Evolutionary conservation across 169 alveolate species (phyloP).

Genomic region (Babesia ovis): DNA sequence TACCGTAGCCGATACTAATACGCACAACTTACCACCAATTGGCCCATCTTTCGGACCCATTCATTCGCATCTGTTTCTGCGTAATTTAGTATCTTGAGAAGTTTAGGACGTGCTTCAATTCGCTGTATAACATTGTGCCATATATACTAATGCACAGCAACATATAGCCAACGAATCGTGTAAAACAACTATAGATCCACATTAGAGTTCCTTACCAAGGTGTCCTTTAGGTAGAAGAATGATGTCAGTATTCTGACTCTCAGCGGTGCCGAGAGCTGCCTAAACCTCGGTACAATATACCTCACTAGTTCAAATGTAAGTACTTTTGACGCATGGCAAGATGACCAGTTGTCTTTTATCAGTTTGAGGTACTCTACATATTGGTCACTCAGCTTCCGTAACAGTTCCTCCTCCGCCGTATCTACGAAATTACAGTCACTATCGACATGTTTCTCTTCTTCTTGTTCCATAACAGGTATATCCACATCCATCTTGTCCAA

Average conservation of each 20-base stretch:
- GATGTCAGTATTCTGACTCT: slow-evolving; percentile 81
- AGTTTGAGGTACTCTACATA: slow-evolving; percentile 69
- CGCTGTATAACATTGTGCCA: slow-evolving; percentile 12
- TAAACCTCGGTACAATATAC: slow-evolving; percentile 78
- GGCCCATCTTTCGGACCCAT: slow-evolving; percentile 88
- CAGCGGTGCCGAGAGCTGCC: slow-evolving; percentile 81
- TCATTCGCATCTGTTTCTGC: slow-evolving; percentile 88
- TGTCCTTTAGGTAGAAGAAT: slow-evolving; percentile 74
- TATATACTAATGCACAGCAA: background rate
- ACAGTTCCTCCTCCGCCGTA: slow-evolving; percentile 10
- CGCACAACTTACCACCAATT: slow-evolving; percentile 69
- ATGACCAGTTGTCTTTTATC: slow-evolving; percentile 81
- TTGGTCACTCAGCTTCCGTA: slow-evolving; percentile 52
- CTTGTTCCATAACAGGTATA: background rate
- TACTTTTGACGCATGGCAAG: slow-evolving; percentile 82
- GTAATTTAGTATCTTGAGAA: slow-evolving; percentile 28
- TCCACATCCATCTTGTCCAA: background rate
- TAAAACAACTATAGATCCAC: too few species aligned
- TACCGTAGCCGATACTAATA: background rate
- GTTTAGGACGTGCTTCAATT: slow-evolving; percentile 28
- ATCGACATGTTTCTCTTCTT: background rate
- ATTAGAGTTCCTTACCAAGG: slow-evolving; percentile 64
- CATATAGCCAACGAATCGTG: background rate
- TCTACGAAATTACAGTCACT: slow-evolving; percentile 38
- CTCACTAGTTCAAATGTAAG: slow-evolving; percentile 71